Conservation (phyloP, 164 flowering plant species). For the Tinospora cordifolia region DNA sequence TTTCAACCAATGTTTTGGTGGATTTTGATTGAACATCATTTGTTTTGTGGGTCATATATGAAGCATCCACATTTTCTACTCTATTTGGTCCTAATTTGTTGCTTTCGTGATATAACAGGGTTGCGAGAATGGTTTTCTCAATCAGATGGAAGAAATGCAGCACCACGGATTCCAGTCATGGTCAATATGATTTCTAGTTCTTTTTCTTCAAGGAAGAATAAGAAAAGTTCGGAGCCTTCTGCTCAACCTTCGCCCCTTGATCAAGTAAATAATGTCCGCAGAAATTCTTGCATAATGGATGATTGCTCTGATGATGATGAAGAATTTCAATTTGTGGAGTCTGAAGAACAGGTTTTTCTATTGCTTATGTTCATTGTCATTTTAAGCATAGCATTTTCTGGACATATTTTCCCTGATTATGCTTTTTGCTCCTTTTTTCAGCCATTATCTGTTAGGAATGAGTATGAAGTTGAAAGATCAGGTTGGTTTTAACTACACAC, state of each 20-base stretch:
- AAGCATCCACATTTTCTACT: not conserved
- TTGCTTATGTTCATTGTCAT: no score
- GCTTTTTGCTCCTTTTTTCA: slow-evolving; percentile 26
- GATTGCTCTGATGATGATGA: slow-evolving; percentile 96
- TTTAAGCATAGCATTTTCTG: no score
- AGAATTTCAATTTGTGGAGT: no score
- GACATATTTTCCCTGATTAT: no score
- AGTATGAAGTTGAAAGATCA: slow-evolving; percentile 43
- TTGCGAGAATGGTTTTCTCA: slow-evolving; percentile 94
- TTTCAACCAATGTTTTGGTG: not conserved
- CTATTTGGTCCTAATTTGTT: slow-evolving; percentile 1
- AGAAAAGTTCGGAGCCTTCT: slow-evolving; percentile 38
- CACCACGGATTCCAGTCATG: slow-evolving; percentile 87
- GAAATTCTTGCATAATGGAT: no score
- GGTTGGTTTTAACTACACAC: slow-evolving; percentile 36
- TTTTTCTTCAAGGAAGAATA: slow-evolving; percentile 42
- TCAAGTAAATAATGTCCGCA: slow-evolving; percentile 46
- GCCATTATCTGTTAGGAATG: slow-evolving; percentile 35
- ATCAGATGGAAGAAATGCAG: slow-evolving; percentile 71
- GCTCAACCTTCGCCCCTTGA: slow-evolving; percentile 42
- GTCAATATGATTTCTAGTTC: slow-evolving; percentile 78
- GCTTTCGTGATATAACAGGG: slow-evolving; percentile 38
- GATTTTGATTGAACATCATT: not conserved
- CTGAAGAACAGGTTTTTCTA: no score
- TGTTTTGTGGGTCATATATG: not conserved